phyloP scores from a whole-genome alignment of 2,329 filamentous ascomycete species.

The Hypoxylon sp. region DNA sequence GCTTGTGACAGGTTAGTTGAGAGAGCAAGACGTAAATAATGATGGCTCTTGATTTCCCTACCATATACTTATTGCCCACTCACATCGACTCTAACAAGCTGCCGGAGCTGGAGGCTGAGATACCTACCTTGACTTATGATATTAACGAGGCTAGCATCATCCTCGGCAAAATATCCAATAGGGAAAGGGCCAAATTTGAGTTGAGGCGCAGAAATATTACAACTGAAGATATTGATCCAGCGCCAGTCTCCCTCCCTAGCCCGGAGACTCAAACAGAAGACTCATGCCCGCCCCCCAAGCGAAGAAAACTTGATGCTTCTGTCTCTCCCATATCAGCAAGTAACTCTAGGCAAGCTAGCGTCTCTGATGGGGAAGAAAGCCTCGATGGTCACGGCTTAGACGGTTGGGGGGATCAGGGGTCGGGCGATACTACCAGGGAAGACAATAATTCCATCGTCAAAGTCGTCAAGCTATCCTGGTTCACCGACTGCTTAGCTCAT shows the following conservation, averaged over 20 bases:
- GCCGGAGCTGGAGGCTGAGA: slow-evolving; percentile 73
- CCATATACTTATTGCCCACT: slow-evolving; percentile 80
- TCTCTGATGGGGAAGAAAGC: slow-evolving; percentile 48
- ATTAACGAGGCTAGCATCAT: slow-evolving; percentile 80
- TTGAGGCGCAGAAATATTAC: slow-evolving; percentile 76
- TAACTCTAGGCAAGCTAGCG: slow-evolving; percentile 50
- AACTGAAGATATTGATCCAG: slow-evolving; percentile 64
- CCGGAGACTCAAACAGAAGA: slow-evolving; percentile 4
- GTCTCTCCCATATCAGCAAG: slow-evolving; percentile 30
- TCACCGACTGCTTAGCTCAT: slow-evolving; percentile 66
- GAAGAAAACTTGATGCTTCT: slow-evolving; percentile 58
- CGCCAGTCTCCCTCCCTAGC: slow-evolving; percentile 9
- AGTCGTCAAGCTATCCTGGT: slow-evolving; percentile 73
- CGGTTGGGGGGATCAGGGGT: not conserved
- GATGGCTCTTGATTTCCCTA: slow-evolving; percentile 65
- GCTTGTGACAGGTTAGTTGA: no score
- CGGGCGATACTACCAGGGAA: not conserved
- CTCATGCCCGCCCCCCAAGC: slow-evolving; percentile 51
- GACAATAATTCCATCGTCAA: slow-evolving; percentile 57
- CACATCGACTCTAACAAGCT: slow-evolving; percentile 76
- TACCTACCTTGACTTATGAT: slow-evolving; percentile 79
- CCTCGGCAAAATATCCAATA: slow-evolving; percentile 79
- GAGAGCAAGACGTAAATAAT: no score
- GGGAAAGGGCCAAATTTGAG: slow-evolving; percentile 82
- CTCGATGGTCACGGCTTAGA: slow-evolving; percentile 4